Evolutionary conservation across 148 eudicot genomes (phyloP), one percentile per base, ranked within the genome.

Genomic region (Cornus kousa): DNA sequence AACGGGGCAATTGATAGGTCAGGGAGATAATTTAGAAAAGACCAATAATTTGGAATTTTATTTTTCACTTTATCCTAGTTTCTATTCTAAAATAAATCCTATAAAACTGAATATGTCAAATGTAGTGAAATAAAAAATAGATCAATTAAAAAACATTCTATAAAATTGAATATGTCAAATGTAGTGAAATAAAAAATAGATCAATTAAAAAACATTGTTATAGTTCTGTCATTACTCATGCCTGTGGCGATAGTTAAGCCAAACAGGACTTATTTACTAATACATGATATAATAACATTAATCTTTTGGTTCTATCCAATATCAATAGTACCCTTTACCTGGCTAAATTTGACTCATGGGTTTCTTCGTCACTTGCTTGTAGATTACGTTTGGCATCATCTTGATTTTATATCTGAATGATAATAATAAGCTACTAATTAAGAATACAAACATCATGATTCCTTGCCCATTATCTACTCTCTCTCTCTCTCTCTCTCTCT

Each of bases 311-410:
- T 43, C 48, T 43, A 43, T 43, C 8, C 48, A 22, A 28, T 28
- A 28, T 28, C 28, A 28, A 28, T 28, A 28, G 28, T 23, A 12
- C 74, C 32, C 57, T 5, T 46, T 72, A 14, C 48, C 11, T 48
- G 60, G 28, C 33, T 32, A 11, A 12, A 71, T 32, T 11, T 9
- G 4, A 37, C 9, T 70, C 53, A 10, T 37, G 39, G 22, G 19
- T 9, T 43, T 40, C 5, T 71, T 20, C 28, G 1, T 50, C 3
- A 60, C 31, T 72, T 73, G 57, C 67, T 55, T 73, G 67, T 73
- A 73, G 75, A 23, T 73, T 73, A 53, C 75, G 48, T 57, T 53
- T 73, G 64, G 75, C 66, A 72, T 55, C 65, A 19, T 31, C 33
- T 55, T 28, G 43, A 53, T 73, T 73, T 37, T 37, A 73, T 50